Conservation (phyloP, 1,284 basidiomycete species). For the Moesziomyces parantarcticus region DNA sequence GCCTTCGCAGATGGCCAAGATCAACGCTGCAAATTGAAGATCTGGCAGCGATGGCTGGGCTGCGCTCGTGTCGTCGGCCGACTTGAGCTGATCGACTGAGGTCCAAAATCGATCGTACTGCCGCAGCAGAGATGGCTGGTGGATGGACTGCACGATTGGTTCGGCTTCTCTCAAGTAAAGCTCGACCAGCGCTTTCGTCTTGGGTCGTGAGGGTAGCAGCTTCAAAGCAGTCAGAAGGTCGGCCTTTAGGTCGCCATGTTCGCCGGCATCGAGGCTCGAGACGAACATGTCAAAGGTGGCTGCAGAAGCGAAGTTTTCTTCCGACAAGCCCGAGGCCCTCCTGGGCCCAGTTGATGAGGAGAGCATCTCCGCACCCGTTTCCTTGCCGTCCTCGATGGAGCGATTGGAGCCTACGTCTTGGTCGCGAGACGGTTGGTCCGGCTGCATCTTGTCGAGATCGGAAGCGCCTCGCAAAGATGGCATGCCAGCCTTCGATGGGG, state of each 20-base stretch:
- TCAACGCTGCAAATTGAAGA: slow-evolving; percentile 35
- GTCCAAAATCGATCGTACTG: slow-evolving; percentile 37
- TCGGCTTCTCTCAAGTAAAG: slow-evolving; percentile 43
- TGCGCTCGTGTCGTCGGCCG: not conserved
- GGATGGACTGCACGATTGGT: slow-evolving; percentile 33
- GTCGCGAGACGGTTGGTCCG: not conserved
- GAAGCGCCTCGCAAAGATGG: slow-evolving; percentile 1
- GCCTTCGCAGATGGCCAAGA: slow-evolving; percentile 42
- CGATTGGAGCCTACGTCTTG: no score
- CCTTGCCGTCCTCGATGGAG: no score
- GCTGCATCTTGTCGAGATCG: no score
- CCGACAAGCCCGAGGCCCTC: not conserved
- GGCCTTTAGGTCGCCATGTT: not conserved
- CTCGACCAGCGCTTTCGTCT: slow-evolving; percentile 31
- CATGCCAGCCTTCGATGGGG: no score
- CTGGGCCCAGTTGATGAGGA: not conserved
- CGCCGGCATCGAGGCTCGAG: not conserved
- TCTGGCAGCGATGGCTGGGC: slow-evolving; percentile 14
- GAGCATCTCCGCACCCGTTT: not conserved
- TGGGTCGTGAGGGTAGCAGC: slow-evolving; percentile 29
- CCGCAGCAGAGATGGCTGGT: slow-evolving; percentile 27
- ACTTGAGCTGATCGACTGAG: slow-evolving; percentile 9
- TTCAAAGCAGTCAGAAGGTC: slow-evolving; percentile 18
- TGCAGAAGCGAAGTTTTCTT: slow-evolving; percentile 11
- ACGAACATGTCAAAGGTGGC: slow-evolving; percentile 22